Conservation (phyloP, 1,284 basidiomycete species). For the Malassezia slooffiae region DNA sequence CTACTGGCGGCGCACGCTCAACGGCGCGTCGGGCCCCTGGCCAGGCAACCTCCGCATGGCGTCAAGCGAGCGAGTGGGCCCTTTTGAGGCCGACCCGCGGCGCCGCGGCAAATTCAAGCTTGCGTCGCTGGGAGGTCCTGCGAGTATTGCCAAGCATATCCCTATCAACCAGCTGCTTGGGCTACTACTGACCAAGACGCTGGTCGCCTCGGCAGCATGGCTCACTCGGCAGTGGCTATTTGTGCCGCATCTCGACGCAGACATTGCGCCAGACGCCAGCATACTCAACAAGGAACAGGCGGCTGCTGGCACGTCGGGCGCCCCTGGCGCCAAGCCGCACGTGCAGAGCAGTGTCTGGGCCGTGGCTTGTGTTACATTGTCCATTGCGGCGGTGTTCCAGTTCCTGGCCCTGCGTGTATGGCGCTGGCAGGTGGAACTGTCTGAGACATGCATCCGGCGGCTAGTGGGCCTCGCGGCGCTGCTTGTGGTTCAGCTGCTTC, state of each 20-base stretch:
- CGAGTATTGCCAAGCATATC: slow-evolving; percentile 18
- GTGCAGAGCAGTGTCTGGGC: slow-evolving; percentile 29
- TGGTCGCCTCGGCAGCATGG: slow-evolving; percentile 38
- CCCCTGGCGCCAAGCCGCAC: background rate
- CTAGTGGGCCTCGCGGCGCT: slow-evolving; percentile 25
- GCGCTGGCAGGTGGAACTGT: slow-evolving; percentile 30
- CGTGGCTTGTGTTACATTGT: slow-evolving; percentile 26
- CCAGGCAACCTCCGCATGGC: too few species aligned
- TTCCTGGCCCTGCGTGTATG: slow-evolving; percentile 31
- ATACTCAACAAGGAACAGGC: background rate
- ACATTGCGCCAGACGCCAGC: background rate
- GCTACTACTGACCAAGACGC: slow-evolving; percentile 39
- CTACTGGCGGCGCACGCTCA: too few species aligned
- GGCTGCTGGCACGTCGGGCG: background rate
- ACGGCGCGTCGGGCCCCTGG: too few species aligned
- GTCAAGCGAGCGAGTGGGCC: too few species aligned
- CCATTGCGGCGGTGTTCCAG: slow-evolving; percentile 30
- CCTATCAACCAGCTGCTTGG: slow-evolving; percentile 40
- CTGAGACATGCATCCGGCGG: slow-evolving; percentile 19
- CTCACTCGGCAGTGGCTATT: slow-evolving; percentile 40
- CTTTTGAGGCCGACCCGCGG: slow-evolving; percentile 15
- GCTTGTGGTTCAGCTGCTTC: slow-evolving; percentile 26
- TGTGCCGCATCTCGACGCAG: slow-evolving; percentile 22
- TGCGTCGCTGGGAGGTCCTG: slow-evolving; percentile 1
- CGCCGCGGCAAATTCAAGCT: slow-evolving; percentile 16